A percentile compares a stretch with the other conserved stretches of the same genome.
Conservation (phyloP, 1,139 yeast species). For the Yamadazyma epiphylla region DNA sequence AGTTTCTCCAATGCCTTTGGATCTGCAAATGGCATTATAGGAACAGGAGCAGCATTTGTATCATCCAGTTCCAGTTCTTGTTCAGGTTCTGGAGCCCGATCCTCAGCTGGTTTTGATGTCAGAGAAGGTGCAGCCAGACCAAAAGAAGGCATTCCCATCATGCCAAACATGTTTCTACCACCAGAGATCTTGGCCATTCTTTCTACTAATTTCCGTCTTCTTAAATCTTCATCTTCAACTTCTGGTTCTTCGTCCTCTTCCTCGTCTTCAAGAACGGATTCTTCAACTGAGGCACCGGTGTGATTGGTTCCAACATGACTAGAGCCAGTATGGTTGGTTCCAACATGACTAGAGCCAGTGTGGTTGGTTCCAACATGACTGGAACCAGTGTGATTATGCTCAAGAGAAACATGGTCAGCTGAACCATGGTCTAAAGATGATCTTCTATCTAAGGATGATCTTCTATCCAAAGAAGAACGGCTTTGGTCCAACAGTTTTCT, state of each 20-base stretch:
- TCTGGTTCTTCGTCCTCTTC: conserved; percentile 18
- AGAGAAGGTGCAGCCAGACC: conserved; percentile 22
- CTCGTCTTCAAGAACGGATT: conserved; percentile 8
- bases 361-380: conserved; percentile 1
- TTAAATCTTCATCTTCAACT: conserved; percentile 73
- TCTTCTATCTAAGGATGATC: no score
- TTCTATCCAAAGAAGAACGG: no score
- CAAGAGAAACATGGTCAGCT: no score
- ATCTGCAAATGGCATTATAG: conserved; percentile 26
- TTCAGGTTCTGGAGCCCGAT: conserved; percentile 12
- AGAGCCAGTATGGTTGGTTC: conserved; percentile 4
- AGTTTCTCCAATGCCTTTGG: conserved; percentile 11
- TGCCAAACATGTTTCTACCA: conserved; percentile 86
- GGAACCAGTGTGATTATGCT: conserved; percentile 4
- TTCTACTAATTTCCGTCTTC: conserved; percentile 76
- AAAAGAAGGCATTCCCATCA: conserved; percentile 60
- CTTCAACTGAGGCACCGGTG: conserved; percentile 4
- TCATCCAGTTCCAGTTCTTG: conserved; percentile 10
- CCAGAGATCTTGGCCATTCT: conserved; percentile 95
- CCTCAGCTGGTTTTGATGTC: conserved; percentile 12
- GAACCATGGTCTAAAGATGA: no score
- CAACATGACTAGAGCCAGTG: no score
- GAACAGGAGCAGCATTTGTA: conserved; percentile 33
- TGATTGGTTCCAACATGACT: conserved; percentile 1
- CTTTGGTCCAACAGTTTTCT: no score